Conservation (phyloP, 768 basidiomycete genomes). For the Lactarius pseudohatsudake region DNA sequence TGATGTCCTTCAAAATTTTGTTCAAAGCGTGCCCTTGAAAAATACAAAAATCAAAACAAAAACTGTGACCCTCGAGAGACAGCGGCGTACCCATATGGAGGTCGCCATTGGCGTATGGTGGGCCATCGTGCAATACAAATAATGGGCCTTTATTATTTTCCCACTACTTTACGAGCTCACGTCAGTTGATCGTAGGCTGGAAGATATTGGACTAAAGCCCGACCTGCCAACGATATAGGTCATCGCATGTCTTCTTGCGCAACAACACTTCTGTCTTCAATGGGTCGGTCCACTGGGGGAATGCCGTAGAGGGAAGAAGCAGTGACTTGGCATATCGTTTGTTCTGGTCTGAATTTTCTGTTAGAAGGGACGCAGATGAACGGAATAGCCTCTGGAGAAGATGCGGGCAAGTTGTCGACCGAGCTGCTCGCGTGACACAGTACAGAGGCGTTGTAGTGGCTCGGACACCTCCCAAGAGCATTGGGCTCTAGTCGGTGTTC, state of each 20-base stretch:
- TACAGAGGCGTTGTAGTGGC: not conserved
- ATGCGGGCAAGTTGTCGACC: not conserved
- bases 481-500: not conserved
- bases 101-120: constrained; percentile 96
- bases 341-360: constrained; percentile 11
- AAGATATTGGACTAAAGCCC: constrained; percentile 33
- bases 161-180: constrained; percentile 44
- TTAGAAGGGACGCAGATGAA: not conserved
- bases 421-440: not conserved
- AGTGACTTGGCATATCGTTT: constrained; percentile 62
- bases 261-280: constrained; percentile 59
- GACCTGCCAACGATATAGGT: constrained; percentile 80
- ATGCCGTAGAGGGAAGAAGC: constrained; percentile 76
- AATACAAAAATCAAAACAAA: not conserved
- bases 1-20: constrained; percentile 95
- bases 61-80: not conserved
- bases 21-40: constrained; percentile 87
- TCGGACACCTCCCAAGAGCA: not conserved
- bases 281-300: constrained; percentile 71
- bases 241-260: constrained; percentile 62
- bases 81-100: constrained; percentile 80
- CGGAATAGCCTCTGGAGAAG: not conserved
- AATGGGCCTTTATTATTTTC: constrained; percentile 61
- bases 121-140: constrained; percentile 93
- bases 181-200: constrained; percentile 1